Percentiles rank a stretch among this genome's conserved stretches.
Evolutionary conservation across 257 asterid genomes (phyloP).

Genomic region (Solanum infundibuliforme): DNA sequence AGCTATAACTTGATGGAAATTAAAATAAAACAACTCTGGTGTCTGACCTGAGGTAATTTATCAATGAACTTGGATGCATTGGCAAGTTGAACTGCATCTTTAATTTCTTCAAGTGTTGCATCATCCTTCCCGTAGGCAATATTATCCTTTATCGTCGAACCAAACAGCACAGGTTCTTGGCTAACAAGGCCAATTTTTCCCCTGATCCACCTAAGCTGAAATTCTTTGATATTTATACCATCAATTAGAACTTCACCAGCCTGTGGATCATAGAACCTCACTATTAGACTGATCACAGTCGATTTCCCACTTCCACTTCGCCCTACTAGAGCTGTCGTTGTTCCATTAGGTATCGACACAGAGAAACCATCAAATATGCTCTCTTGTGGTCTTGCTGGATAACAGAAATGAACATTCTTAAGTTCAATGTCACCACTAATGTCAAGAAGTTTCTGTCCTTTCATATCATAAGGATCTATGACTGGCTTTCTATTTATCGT

Average conservation of each 20-base stretch:
- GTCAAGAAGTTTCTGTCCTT: constrained; percentile 44
- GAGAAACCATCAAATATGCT: constrained; percentile 57
- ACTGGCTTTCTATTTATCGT: constrained; percentile 47
- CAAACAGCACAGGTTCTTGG: constrained; percentile 43
- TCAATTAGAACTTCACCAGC: constrained; percentile 39
- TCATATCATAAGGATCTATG: constrained; percentile 50
- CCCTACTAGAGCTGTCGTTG: constrained; percentile 57
- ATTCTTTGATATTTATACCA: constrained; percentile 35
- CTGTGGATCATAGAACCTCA: constrained; percentile 57
- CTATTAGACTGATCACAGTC: constrained; percentile 26
- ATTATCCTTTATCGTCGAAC: constrained; percentile 40
- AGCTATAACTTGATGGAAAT: background rate
- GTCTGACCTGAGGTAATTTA: constrained; percentile 58
- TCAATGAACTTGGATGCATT: constrained; percentile 74
- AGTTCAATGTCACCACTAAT: constrained; percentile 59
- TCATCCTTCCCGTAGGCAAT: constrained; percentile 66
- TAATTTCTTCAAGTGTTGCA: constrained; percentile 57
- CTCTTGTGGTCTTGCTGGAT: constrained; percentile 75
- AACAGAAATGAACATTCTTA: constrained; percentile 41
- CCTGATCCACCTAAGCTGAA: constrained; percentile 45
- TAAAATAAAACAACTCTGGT: background rate
- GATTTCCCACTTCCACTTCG: constrained; percentile 61
- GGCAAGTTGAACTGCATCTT: constrained; percentile 53
- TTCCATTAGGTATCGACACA: constrained; percentile 42
- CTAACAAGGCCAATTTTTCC: constrained; percentile 42